These are phyloP conservation scores for Paraconiothyrium sp. DNA, from an alignment of 2,329 filamentous ascomycete genomes.

Conservation along the genomic window DNA sequence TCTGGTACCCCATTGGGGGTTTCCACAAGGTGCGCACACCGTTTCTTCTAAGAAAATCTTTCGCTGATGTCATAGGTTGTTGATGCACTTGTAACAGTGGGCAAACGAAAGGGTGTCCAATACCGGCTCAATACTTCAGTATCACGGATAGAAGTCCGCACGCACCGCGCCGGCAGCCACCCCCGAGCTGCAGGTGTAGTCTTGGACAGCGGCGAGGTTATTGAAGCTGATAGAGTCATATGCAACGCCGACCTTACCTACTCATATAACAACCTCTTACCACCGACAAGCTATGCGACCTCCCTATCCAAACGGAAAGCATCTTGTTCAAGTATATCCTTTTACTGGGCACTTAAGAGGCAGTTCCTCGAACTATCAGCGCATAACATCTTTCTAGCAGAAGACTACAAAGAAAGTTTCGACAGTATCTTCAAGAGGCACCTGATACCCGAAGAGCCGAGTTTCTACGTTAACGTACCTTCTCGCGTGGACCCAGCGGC, in stretches of 20 bases:
- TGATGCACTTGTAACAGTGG: slow-evolving; percentile 70
- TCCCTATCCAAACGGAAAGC: slow-evolving; percentile 61
- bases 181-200: slow-evolving; percentile 65
- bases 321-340: slow-evolving; percentile 78
- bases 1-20: slow-evolving; percentile 77
- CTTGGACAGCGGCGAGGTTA: slow-evolving; percentile 64
- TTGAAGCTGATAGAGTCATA: slow-evolving; percentile 72
- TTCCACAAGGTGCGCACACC: slow-evolving; percentile 66
- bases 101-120: slow-evolving; percentile 68
- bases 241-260: slow-evolving; percentile 80
- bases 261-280: slow-evolving; percentile 75
- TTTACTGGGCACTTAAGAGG: slow-evolving; percentile 75
- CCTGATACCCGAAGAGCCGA: slow-evolving; percentile 72
- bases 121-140: slow-evolving; percentile 70
- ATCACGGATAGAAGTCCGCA: slow-evolving; percentile 62
- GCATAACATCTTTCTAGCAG: slow-evolving; percentile 82
- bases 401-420: slow-evolving; percentile 77
- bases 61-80: slow-evolving; percentile 54
- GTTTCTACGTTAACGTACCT: slow-evolving; percentile 81
- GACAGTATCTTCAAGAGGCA: slow-evolving; percentile 78
- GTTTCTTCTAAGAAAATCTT: not conserved
- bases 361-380: slow-evolving; percentile 70
- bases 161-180: slow-evolving; percentile 50
- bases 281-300: slow-evolving; percentile 56
- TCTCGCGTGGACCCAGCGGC: slow-evolving; percentile 73